Percentiles rank a stretch among this genome's conserved stretches.
Evolutionary conservation across 352 stramenopile species (phyloP).

Genomic region (Phytopythium helicoides): DNA sequence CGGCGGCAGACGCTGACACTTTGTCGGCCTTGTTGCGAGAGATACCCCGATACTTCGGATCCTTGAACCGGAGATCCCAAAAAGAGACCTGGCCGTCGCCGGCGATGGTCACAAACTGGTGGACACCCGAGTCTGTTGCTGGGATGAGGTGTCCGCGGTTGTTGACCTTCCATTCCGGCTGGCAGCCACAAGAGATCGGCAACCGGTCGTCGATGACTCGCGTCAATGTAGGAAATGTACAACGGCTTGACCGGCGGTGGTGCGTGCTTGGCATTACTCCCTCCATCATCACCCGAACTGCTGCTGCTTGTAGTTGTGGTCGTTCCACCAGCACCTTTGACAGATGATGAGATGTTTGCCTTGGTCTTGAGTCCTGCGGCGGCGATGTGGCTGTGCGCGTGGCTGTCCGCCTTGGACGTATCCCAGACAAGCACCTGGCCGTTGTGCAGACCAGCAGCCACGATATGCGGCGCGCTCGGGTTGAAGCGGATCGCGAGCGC

Average conservation of each 20-base stretch:
- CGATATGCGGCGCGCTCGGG: slow-evolving; percentile 76
- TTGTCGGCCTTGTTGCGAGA: slow-evolving; percentile 70
- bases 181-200: slow-evolving; percentile 89
- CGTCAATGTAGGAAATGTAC: slow-evolving; percentile 86
- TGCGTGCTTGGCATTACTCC: slow-evolving; percentile 55
- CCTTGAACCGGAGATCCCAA: slow-evolving; percentile 92
- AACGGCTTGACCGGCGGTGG: slow-evolving; percentile 69
- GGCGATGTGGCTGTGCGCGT: slow-evolving; percentile 55
- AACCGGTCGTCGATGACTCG: slow-evolving; percentile 83
- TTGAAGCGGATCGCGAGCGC: slow-evolving; percentile 90
- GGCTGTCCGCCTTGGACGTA: slow-evolving; percentile 69
- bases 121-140: slow-evolving; percentile 40
- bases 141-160: slow-evolving; percentile 81
- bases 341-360: slow-evolving; percentile 14
- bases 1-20: slow-evolving; percentile 20
- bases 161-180: slow-evolving; percentile 82
- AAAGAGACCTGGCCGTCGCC: slow-evolving; percentile 90
- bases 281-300: slow-evolving; percentile 31
- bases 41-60: slow-evolving; percentile 73
- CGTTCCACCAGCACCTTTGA: slow-evolving; percentile 6
- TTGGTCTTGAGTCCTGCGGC: slow-evolving; percentile 31
- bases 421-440: slow-evolving; percentile 93
- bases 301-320: neutral
- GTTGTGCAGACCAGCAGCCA: slow-evolving; percentile 81
- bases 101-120: slow-evolving; percentile 93